Percentiles rank a stretch among this genome's conserved stretches.
Evolutionary conservation across 2,329 filamentous ascomycete genomes (phyloP).

Genomic region (Cladophialophora bantiana): DNA sequence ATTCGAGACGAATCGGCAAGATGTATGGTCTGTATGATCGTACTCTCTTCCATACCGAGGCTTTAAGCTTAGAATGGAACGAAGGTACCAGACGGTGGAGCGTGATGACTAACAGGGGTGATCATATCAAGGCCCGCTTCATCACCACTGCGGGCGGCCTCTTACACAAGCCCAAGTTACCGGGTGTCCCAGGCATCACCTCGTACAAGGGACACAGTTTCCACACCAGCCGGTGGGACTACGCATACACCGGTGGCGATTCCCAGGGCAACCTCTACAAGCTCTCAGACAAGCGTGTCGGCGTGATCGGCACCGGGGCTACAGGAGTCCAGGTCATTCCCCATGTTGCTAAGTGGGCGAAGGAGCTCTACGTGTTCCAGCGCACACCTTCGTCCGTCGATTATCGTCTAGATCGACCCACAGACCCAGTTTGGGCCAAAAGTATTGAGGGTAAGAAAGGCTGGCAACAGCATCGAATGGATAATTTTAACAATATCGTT

Average conservation of each 20-base stretch:
- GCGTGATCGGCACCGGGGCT: constrained; percentile 33
- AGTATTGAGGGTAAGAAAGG: constrained; percentile 24
- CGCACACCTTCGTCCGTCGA: constrained; percentile 50
- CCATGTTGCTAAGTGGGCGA: constrained; percentile 46
- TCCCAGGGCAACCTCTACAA: constrained; percentile 50
- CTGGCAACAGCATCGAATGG: constrained; percentile 43
- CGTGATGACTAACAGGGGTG: constrained; percentile 40
- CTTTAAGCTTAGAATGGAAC: constrained; percentile 24
- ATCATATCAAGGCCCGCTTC: constrained; percentile 48
- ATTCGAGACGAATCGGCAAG: constrained; percentile 21
- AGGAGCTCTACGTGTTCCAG: constrained; percentile 48
- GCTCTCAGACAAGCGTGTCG: constrained; percentile 28
- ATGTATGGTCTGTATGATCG: constrained; percentile 21
- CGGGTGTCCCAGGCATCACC: constrained; percentile 39
- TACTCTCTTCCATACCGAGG: constrained; percentile 31
- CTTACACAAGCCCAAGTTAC: constrained; percentile 59
- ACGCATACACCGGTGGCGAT: constrained; percentile 49
- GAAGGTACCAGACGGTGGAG: constrained; percentile 45
- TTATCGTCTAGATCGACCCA: constrained; percentile 37
- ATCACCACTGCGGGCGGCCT: constrained; percentile 52
- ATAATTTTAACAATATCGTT: constrained; percentile 43
- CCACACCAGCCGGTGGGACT: constrained; percentile 47
- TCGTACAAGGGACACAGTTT: constrained; percentile 41
- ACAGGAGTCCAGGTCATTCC: constrained; percentile 33
- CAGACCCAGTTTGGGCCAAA: constrained; percentile 19